phyloP scores from a whole-genome alignment of 352 stramenopile genomes.

The Phytophthora cajani region DNA sequence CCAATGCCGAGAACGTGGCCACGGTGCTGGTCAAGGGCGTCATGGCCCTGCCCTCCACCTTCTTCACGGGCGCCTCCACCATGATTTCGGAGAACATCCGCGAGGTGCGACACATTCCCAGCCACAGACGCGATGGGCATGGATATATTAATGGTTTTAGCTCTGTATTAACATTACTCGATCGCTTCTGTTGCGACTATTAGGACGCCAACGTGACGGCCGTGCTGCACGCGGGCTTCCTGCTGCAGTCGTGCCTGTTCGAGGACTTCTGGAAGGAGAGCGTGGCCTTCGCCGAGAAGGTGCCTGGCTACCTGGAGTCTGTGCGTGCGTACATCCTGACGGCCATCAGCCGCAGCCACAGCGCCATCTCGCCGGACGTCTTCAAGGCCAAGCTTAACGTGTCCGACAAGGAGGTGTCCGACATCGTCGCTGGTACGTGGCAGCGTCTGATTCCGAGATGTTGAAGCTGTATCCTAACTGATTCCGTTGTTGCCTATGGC shows the following conservation, averaged over 20 bases:
- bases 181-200: not conserved
- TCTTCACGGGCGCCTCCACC: slow-evolving; percentile 78
- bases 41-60: slow-evolving; percentile 69
- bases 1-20: slow-evolving; percentile 65
- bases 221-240: slow-evolving; percentile 62
- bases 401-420: slow-evolving; percentile 67
- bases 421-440: slow-evolving; percentile 57
- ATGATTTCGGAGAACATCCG: slow-evolving; percentile 74
- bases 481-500: slow-evolving; percentile 5
- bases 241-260: slow-evolving; percentile 84
- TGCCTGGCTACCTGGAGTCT: slow-evolving; percentile 74
- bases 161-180: slow-evolving; percentile 18
- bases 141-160: not conserved
- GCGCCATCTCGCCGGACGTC: slow-evolving; percentile 59
- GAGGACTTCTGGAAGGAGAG: slow-evolving; percentile 85
- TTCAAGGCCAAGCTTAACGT: slow-evolving; percentile 76
- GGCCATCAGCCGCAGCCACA: slow-evolving; percentile 78
- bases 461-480: slow-evolving; percentile 27
- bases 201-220: slow-evolving; percentile 68
- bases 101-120: slow-evolving; percentile 46
- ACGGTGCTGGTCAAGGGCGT: slow-evolving; percentile 80
- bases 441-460: slow-evolving; percentile 1
- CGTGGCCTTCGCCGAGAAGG: slow-evolving; percentile 61
- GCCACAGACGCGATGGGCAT: not conserved
- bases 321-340: slow-evolving; percentile 82